These are phyloP conservation scores for Neltuma alba DNA, from an alignment of 306 rosid species.

Conservation along the genomic window DNA sequence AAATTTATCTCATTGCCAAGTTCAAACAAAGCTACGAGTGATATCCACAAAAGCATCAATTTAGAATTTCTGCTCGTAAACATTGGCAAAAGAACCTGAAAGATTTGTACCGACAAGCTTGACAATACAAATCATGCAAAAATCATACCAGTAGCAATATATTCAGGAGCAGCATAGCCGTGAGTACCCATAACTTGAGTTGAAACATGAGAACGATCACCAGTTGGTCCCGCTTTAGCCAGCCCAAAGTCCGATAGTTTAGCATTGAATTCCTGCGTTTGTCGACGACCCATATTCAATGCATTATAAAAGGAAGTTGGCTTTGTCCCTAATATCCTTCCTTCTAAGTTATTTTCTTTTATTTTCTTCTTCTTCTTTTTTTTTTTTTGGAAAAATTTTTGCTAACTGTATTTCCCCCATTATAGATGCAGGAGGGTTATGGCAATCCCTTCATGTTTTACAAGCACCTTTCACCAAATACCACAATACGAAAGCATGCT, in stretches of 20 bases:
- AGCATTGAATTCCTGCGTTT: constrained; percentile 78
- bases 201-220: constrained; percentile 85
- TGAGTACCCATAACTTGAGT: constrained; percentile 91
- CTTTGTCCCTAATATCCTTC: not conserved
- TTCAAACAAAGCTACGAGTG: not conserved
- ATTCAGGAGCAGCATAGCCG: constrained; percentile 97
- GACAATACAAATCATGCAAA: constrained; percentile 22
- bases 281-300: not conserved
- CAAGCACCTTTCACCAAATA: constrained; percentile 15
- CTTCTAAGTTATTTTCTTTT: not conserved
- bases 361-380: too few species aligned
- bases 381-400: too few species aligned
- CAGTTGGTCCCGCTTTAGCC: constrained; percentile 97
- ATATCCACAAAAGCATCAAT: constrained; percentile 7
- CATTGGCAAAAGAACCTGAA: not conserved
- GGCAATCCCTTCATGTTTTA: constrained; percentile 14
- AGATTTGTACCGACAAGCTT: constrained; percentile 4
- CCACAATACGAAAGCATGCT: constrained; percentile 7
- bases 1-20: not conserved
- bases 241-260: constrained; percentile 95
- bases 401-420: not conserved
- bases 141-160: constrained; percentile 78
- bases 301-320: not conserved
- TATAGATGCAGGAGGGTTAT: not conserved
- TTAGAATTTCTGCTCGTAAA: constrained; percentile 7